These are phyloP conservation scores for Pharus latifolius DNA, from an alignment of 176 grass and related monocot species.

Conservation along the genomic window DNA sequence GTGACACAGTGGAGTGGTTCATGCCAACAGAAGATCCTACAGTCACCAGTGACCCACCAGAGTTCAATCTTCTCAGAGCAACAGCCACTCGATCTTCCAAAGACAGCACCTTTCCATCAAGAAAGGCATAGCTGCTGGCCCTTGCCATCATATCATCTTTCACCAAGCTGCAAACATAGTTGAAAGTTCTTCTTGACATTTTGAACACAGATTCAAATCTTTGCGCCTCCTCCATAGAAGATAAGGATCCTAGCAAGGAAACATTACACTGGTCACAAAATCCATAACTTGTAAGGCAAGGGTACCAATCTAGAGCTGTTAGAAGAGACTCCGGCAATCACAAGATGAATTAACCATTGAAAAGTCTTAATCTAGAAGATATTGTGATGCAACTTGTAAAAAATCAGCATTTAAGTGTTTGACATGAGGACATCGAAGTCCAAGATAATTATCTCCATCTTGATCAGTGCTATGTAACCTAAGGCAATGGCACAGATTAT, in stretches of 20 bases:
- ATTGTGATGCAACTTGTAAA: too few relatives aligned
- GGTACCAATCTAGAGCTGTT: not conserved
- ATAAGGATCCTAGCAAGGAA: slow-evolving; percentile 34
- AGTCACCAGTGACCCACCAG: slow-evolving; percentile 52
- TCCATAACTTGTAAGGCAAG: not conserved
- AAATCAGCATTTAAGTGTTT: not conserved
- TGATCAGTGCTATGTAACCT: not conserved
- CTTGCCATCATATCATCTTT: slow-evolving; percentile 64
- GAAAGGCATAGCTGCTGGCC: slow-evolving; percentile 44
- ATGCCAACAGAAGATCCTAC: slow-evolving; percentile 45
- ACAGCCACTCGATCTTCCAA: slow-evolving; percentile 61
- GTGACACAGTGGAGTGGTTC: slow-evolving; percentile 58
- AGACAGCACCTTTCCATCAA: slow-evolving; percentile 36
- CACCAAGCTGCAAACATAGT: slow-evolving; percentile 46
- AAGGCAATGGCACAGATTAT: not conserved
- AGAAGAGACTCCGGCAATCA: not conserved
- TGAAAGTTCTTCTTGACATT: slow-evolving; percentile 57
- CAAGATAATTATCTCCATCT: not conserved
- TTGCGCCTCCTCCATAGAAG: slow-evolving; percentile 17
- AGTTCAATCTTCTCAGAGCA: slow-evolving; percentile 58
- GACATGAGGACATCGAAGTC: not conserved
- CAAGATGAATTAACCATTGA: not conserved
- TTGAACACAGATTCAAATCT: slow-evolving; percentile 50
- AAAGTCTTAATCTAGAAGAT: not conserved
- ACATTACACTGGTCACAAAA: not conserved